Conservation (phyloP, 495 filamentous ascomycete genomes). For the Lineolata rhizophorae region DNA sequence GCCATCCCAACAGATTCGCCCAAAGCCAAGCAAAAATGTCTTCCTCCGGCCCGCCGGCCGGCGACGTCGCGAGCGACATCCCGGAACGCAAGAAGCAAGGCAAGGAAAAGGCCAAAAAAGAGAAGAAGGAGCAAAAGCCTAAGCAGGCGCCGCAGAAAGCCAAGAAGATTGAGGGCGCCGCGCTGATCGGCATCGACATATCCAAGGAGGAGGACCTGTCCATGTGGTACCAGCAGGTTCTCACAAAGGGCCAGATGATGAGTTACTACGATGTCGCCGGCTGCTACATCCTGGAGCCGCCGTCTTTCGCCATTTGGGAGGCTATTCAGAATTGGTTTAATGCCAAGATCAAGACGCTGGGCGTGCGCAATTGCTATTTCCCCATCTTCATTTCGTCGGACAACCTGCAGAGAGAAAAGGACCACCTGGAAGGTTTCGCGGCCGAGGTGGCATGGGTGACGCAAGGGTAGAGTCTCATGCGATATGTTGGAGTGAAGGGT, state of each 20-base stretch:
- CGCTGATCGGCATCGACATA: conserved; percentile 68
- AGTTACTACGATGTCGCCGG: conserved; percentile 88
- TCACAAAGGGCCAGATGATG: conserved; percentile 87
- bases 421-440: conserved; percentile 92
- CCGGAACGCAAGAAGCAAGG: conserved; percentile 2
- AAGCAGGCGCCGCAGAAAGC: conserved; percentile 1
- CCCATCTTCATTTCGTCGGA: conserved; percentile 84
- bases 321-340: conserved; percentile 81
- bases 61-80: neutral
- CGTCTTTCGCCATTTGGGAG: conserved; percentile 83
- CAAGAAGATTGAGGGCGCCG: conserved; percentile 28
- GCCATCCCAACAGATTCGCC: too few relatives aligned
- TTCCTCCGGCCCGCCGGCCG: too few relatives aligned
- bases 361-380: conserved; percentile 87
- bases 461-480: conserved; percentile 48
- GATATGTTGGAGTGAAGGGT: conserved; percentile 12
- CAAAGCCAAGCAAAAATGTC: too few relatives aligned
- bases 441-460: conserved; percentile 98
- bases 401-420: conserved; percentile 83
- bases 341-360: conserved; percentile 61
- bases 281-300: conserved; percentile 71
- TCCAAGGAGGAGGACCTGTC: conserved; percentile 73
- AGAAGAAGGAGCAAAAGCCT: conserved; percentile 3
- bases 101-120: conserved; percentile 1
- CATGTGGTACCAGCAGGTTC: conserved; percentile 87